A percentile compares a stretch with the other conserved stretches of the same genome.
These are phyloP conservation scores for Fusarium nanum DNA, from an alignment of 2,329 filamentous ascomycete species.

Conservation along the genomic window DNA sequence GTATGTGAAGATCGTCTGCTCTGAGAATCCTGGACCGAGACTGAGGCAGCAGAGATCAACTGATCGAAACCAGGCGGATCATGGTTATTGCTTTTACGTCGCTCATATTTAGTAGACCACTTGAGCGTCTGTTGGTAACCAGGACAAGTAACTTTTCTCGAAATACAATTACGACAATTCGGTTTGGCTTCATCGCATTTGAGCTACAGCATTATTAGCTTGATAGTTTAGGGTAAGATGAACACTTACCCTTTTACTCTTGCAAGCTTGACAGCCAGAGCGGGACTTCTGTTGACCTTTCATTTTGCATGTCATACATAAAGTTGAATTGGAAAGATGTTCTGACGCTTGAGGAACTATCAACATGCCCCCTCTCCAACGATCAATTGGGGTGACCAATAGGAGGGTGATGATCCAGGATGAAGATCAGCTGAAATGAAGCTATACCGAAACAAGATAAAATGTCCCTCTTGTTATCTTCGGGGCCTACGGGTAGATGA, in stretches of 20 bases:
- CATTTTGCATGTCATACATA: background rate
- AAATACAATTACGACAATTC: constrained; percentile 20
- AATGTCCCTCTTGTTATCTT: constrained; percentile 29
- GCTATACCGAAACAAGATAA: constrained; percentile 33
- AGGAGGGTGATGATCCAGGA: background rate
- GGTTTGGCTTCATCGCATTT: constrained; percentile 33
- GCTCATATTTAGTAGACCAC: constrained; percentile 36
- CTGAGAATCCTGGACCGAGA: constrained; percentile 9
- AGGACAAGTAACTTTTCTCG: constrained; percentile 11
- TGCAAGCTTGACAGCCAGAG: constrained; percentile 28
- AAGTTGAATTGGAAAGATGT: background rate
- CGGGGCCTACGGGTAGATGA: constrained; percentile 14
- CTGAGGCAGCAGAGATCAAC: constrained; percentile 27
- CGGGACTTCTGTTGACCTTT: constrained; percentile 32
- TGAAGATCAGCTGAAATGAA: constrained; percentile 12
- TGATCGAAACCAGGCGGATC: constrained; percentile 26
- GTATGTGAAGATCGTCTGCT: background rate
- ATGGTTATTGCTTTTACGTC: constrained; percentile 3
- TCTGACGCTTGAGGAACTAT: constrained; percentile 9
- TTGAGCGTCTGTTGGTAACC: constrained; percentile 34
- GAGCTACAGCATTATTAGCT: constrained; percentile 1
- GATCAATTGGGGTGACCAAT: constrained; percentile 26
- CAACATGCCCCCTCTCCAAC: constrained; percentile 8
- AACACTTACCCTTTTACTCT: constrained; percentile 19
- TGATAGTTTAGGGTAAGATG: background rate